Base-by-base conservation (phyloP, 768 basidiomycete genomes). In the Sarcomyxa edulis region DNA sequence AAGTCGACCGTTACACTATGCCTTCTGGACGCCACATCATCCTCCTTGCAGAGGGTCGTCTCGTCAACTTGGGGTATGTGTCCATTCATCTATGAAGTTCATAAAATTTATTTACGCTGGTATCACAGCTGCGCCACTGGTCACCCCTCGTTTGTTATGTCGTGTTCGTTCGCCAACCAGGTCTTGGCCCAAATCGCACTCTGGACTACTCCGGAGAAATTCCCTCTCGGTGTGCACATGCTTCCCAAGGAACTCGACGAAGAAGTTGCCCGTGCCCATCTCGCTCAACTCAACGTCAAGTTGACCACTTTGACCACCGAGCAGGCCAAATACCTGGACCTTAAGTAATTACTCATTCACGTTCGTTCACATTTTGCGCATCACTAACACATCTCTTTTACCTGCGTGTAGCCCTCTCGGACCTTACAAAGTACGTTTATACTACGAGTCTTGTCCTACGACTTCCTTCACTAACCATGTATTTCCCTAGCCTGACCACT, bases 61-160 rank as follows among this genome's bases (percentile, higher is more conserved):
- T 99, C 48, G 95, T 99, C 58, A 99, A 99, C 78, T 74, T 99
- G 58, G 95, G 95, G 81, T 88, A 54, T 28, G 76, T 62, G 21
- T 11, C 25, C 20, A 6, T 35, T 25, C 15, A 46, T 30, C 61
- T 49, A 33, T 19, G 5, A 34, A 5, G 25, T 27, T 23, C 42
- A n/a, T 29, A 23, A 1, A 31, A 11, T 14, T 37, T 15, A 22
- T 30, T 20, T 40, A 4, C 23, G 11, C 6, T 48, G n/a, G 8
- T n/a, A 4, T 7, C 32, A 35, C 35, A 86, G 84, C 39, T 98
- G 95, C 64, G 95, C 92, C 27, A 98, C 95, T 51, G 95, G 95
- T 41, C 95, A 99, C 67, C 95, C 96, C 24, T 98, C 95, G 30
- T 97, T 94, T 66, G 96, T 99, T 69, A 99, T 99, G 96, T 98